phyloP scores from a whole-genome alignment of 164 flowering plant genomes.

The Tinospora cordifolia region DNA sequence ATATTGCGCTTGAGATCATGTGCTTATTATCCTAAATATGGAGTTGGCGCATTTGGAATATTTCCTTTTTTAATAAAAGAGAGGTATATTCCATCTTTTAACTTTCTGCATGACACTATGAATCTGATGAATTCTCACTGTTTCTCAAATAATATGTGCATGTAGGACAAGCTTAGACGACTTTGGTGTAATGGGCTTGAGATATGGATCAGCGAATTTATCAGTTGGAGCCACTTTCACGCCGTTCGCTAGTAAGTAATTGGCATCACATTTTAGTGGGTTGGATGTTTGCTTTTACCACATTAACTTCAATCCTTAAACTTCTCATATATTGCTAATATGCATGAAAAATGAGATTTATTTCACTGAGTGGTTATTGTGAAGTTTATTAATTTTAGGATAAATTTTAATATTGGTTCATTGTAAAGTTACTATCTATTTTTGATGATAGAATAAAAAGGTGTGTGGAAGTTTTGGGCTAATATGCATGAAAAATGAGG shows the following conservation, averaged over 20 bases:
- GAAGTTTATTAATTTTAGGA: neutral
- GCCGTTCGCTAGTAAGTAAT: slow-evolving; percentile 59
- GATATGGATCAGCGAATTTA: slow-evolving; percentile 74
- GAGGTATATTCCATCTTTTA: slow-evolving; percentile 37
- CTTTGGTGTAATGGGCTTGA: slow-evolving; percentile 71
- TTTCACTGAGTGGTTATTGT: neutral
- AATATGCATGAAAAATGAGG: neutral
- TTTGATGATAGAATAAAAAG: neutral
- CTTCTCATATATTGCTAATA: neutral
- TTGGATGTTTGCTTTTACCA: neutral
- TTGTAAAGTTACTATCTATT: neutral
- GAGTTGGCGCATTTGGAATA: slow-evolving; percentile 81
- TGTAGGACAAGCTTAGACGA: slow-evolving; percentile 57
- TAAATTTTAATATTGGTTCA: neutral
- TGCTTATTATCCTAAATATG: slow-evolving; percentile 70
- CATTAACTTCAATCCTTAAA: neutral
- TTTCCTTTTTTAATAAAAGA: slow-evolving; percentile 56
- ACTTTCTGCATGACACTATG: neutral
- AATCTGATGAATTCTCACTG: neutral
- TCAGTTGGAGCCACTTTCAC: slow-evolving; percentile 65
- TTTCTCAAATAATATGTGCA: slow-evolving; percentile 9
- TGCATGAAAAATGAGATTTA: neutral
- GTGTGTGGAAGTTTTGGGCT: neutral
- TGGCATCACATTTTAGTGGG: slow-evolving; percentile 3
- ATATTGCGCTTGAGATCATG: slow-evolving; percentile 69